Percentiles rank a stretch among this genome's conserved stretches.
Evolutionary conservation across 306 rosid genomes (phyloP).

Genomic region (Sicyos edulis): DNA sequence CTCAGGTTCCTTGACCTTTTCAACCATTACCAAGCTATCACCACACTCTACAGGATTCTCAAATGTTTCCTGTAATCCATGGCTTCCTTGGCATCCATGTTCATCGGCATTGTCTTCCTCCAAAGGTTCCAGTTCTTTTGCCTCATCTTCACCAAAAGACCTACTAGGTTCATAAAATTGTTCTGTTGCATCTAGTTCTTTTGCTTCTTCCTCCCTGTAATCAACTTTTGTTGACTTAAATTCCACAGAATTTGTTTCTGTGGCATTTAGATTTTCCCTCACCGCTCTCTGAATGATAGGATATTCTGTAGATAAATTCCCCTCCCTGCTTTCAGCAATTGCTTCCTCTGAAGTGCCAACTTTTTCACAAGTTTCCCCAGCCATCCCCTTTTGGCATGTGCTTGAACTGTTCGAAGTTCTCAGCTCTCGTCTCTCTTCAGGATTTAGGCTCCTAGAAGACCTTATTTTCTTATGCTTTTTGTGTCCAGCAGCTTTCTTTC

Average conservation of each 20-base stretch:
- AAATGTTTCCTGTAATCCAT: conserved; percentile 13
- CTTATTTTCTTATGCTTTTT: conserved; percentile 43
- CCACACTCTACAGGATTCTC: conserved; percentile 36
- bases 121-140: conserved; percentile 28
- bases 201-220: conserved; percentile 34
- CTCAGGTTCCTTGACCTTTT: conserved; percentile 27
- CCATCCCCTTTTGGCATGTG: conserved; percentile 36
- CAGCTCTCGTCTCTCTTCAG: conserved; percentile 31
- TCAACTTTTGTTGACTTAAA: conserved; percentile 31
- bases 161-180: conserved; percentile 29
- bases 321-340: conserved; percentile 35
- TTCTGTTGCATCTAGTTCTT: conserved; percentile 33
- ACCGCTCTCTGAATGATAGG: conserved; percentile 22
- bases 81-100: conserved; percentile 22
- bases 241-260: conserved; percentile 29
- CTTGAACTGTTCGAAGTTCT: conserved; percentile 26
- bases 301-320: conserved; percentile 26
- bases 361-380: conserved; percentile 32
- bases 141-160: conserved; percentile 22
- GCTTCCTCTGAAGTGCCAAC: conserved; percentile 27
- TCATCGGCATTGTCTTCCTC: conserved; percentile 25
- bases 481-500: conserved; percentile 57
- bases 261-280: conserved; percentile 18
- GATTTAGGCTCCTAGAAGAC: conserved; percentile 34
- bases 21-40: conserved; percentile 32